Base-by-base conservation (phyloP, 441 rosid genomes). In the Lepidium campestre region DNA sequence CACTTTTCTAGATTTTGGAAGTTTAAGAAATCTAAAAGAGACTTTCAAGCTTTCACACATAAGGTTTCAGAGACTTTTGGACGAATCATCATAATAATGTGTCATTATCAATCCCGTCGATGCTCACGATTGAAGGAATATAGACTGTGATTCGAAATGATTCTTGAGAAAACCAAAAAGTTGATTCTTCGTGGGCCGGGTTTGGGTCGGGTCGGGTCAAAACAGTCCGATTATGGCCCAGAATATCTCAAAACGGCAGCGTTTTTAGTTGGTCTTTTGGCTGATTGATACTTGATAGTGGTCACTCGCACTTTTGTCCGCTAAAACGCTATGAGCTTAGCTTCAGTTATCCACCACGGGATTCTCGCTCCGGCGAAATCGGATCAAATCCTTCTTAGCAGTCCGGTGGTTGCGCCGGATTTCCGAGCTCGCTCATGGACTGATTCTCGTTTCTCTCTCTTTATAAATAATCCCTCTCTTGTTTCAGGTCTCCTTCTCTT, bases 281-380 rank as follows among this genome's bases (percentile, higher is more conserved):
- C 15, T 10, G 57, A 60, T 52, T 66, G 53, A 53, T 73, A 45
- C 53, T 52, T 66, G 53, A 53, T 73, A 45, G 17, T 45, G 53
- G 57, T 66, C 72, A 66, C 60, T 65, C 64, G 25, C 32, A 20
- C 32, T 61, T 36, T 59, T 35, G 18, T 29, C 20, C 34, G 63
- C 37, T 29, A 29, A 63, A 53, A 56, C 32, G 70, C 59, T 45
- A 84, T 87, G 96, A 79, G 84, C 53, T 69, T 85, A 48, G 79
- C 97, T 82, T 85, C 93, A 12, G 87, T 81, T 31, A 60, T 86
- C 77, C 85, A 81, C 73, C 74, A 62, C 70, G 65, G 80, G 56
- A 29, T 78, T 62, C 81, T 78, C 59, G 49, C 79, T 73, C 82
- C 87, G 45, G 77, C 70, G 29, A 79, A 70, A 29, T 54, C 74